Evolutionary conservation across 257 asterid genomes (phyloP).

Genomic region (Ilex asprella): DNA sequence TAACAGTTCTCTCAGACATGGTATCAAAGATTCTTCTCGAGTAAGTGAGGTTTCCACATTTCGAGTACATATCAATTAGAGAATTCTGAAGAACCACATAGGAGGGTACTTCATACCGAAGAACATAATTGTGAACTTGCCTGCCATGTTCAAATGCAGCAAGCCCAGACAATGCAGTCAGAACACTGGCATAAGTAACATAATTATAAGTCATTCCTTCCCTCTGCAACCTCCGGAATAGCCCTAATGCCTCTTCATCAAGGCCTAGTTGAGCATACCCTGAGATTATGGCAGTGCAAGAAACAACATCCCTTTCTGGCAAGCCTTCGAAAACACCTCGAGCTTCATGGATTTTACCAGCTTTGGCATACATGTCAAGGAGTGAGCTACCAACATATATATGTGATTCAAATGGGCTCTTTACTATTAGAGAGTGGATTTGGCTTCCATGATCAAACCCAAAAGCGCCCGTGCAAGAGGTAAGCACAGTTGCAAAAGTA

Average conservation of each 20-base stretch:
- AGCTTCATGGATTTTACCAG: constrained; percentile 65
- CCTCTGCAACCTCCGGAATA: constrained; percentile 43
- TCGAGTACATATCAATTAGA: constrained; percentile 82
- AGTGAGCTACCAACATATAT: constrained; percentile 82
- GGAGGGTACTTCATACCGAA: constrained; percentile 44
- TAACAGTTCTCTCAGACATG: constrained; percentile 52
- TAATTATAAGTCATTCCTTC: constrained; percentile 59
- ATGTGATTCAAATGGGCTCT: constrained; percentile 54
- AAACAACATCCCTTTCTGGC: constrained; percentile 66
- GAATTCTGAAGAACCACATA: constrained; percentile 60
- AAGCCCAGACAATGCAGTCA: constrained; percentile 77
- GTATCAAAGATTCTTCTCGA: constrained; percentile 64
- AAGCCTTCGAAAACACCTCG: constrained; percentile 48
- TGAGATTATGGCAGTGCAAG: constrained; percentile 79
- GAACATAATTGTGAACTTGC: constrained; percentile 67
- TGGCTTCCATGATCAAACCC: constrained; percentile 49
- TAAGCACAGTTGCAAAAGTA: constrained; percentile 73
- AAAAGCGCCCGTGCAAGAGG: constrained; percentile 39
- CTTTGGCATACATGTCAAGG: constrained; percentile 81
- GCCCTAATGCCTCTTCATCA: constrained; percentile 57
- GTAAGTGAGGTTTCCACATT: constrained; percentile 71
- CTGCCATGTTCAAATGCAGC: constrained; percentile 75
- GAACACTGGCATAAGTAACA: constrained; percentile 62
- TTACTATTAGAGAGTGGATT: constrained; percentile 54
- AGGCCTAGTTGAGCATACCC: constrained; percentile 76